Evolutionary conservation across 2,329 filamentous ascomycete species (phyloP).

Genomic region (Cladobotryum mycophilum): DNA sequence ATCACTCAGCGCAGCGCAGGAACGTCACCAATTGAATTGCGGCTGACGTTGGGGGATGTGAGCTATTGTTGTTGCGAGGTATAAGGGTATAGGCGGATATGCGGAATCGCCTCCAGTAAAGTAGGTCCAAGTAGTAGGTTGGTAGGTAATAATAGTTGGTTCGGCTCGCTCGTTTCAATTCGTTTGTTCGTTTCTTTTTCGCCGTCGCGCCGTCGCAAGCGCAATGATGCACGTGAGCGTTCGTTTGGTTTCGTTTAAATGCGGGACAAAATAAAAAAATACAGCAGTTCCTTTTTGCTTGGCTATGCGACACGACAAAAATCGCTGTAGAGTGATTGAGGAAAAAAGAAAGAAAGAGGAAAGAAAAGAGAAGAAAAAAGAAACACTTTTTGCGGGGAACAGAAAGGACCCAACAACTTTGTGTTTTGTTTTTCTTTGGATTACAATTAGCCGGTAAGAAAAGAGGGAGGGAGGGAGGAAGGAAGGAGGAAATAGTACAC

Average conservation of each 20-base stretch:
- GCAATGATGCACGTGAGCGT: not conserved
- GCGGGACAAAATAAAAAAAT: not conserved
- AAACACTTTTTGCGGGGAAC: not conserved
- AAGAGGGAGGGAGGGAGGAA: not conserved
- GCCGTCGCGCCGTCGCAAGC: not conserved
- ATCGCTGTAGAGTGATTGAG: constrained; percentile 2
- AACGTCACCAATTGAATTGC: too few species aligned
- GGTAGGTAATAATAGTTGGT: too few species aligned
- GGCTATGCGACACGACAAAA: not conserved
- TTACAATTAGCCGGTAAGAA: not conserved
- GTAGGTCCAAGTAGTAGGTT: too few species aligned
- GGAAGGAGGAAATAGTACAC: not conserved
- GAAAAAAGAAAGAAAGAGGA: constrained; percentile 1
- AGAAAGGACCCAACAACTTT: not conserved
- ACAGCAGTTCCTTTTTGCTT: not conserved
- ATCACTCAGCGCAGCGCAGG: not conserved
- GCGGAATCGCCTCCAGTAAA: too few species aligned
- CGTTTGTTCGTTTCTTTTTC: too few species aligned
- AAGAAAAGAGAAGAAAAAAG: not conserved
- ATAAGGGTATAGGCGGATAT: too few species aligned
- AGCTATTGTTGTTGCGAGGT: too few species aligned
- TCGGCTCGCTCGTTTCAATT: too few species aligned
- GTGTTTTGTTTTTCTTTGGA: too few species aligned
- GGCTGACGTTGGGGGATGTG: too few species aligned
- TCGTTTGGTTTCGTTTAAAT: not conserved